phyloP scores from a whole-genome alignment of 2,329 filamentous ascomycete species.

The Ambrosiella xylebori region DNA sequence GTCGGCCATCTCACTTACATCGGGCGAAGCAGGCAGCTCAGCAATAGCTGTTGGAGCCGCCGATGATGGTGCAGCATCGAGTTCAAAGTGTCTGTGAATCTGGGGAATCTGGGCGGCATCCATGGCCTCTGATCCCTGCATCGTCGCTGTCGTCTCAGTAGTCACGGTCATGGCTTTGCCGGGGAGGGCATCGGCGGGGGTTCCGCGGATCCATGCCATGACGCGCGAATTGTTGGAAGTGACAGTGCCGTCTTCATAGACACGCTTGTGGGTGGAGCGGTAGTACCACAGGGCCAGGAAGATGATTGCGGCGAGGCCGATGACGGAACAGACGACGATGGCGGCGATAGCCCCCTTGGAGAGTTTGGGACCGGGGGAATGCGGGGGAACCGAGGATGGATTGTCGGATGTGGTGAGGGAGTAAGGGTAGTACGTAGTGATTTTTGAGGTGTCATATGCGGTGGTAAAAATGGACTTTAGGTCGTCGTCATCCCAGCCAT shows the following conservation, averaged over 20 bases:
- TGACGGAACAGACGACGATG: constrained; percentile 39
- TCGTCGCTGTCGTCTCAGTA: constrained; percentile 16
- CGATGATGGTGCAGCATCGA: neutral
- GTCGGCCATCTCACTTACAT: constrained; percentile 28
- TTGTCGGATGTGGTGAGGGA: constrained; percentile 11
- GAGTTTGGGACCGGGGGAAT: neutral
- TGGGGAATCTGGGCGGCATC: neutral
- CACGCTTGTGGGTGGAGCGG: constrained; percentile 27
- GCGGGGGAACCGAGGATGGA: neutral
- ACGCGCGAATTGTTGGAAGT: constrained; percentile 32
- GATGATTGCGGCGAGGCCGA: constrained; percentile 34
- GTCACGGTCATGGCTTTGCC: constrained; percentile 30
- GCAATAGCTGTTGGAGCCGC: neutral
- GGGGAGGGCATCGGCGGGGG: constrained; percentile 18
- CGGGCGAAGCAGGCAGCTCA: constrained; percentile 20
- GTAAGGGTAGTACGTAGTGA: constrained; percentile 46
- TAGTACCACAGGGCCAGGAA: constrained; percentile 32
- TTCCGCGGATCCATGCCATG: constrained; percentile 29
- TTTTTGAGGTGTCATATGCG: constrained; percentile 37
- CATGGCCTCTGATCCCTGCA: neutral
- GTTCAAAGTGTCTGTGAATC: neutral
- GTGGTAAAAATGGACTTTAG: constrained; percentile 37
- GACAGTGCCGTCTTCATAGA: constrained; percentile 23
- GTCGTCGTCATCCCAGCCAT: constrained; percentile 32
- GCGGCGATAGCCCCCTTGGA: constrained; percentile 30